Conservation (phyloP, 768 basidiomycete species). For the Leccinum arenicola region DNA sequence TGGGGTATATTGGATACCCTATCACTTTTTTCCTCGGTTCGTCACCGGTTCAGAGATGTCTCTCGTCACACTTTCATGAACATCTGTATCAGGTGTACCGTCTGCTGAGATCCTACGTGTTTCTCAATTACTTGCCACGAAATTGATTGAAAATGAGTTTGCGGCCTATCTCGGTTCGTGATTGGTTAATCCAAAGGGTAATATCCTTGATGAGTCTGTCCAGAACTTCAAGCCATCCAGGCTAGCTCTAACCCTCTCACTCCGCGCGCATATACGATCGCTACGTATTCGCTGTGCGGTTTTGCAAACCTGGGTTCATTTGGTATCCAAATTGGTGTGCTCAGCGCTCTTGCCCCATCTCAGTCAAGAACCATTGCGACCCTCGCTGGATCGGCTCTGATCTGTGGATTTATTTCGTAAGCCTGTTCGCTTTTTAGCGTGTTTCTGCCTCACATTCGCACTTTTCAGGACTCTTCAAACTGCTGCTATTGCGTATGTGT, state of each 20-base stretch:
- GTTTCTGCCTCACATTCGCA: neutral
- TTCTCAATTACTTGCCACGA: slow-evolving; percentile 78
- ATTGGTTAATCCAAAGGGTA: neutral
- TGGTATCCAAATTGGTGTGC: slow-evolving; percentile 83
- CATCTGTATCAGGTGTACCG: slow-evolving; percentile 53
- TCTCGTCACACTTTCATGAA: slow-evolving; percentile 1
- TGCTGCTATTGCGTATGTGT: slow-evolving; percentile 54
- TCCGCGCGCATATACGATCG: slow-evolving; percentile 74
- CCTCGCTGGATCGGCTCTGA: slow-evolving; percentile 65
- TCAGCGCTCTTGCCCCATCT: slow-evolving; percentile 66
- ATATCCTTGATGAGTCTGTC: neutral
- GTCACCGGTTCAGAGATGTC: neutral
- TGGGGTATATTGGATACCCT: slow-evolving; percentile 89
- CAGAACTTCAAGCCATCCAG: slow-evolving; percentile 46
- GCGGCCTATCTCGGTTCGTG: slow-evolving; percentile 58
- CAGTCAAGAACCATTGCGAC: slow-evolving; percentile 68
- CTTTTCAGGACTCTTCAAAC: slow-evolving; percentile 47
- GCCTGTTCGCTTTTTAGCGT: neutral
- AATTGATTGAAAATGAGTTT: slow-evolving; percentile 87
- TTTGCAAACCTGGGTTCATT: slow-evolving; percentile 86
- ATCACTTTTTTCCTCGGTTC: slow-evolving; percentile 69
- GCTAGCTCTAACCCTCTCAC: slow-evolving; percentile 53
- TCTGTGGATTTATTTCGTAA: slow-evolving; percentile 64
- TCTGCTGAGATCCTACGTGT: slow-evolving; percentile 78
- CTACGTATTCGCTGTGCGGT: slow-evolving; percentile 85